These are phyloP conservation scores for Pseudocercospora cruenta DNA, from an alignment of 2,329 filamentous ascomycete genomes.

Conservation along the genomic window DNA sequence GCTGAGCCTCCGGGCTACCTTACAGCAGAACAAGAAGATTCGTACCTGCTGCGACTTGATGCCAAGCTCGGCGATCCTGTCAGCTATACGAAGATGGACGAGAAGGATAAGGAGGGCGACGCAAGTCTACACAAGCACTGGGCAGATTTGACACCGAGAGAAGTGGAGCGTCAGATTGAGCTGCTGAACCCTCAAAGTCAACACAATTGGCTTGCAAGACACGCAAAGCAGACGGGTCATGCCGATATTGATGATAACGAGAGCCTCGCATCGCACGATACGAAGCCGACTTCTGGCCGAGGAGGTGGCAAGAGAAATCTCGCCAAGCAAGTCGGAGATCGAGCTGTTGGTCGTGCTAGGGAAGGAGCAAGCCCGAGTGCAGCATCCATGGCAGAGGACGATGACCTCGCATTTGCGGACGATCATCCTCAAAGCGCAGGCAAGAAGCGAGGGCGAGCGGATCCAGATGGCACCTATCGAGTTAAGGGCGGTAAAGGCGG, in stretches of 20 bases:
- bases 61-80: constrained; percentile 50
- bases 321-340: constrained; percentile 42
- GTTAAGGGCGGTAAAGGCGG: constrained; percentile 53
- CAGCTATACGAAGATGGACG: constrained; percentile 43
- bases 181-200: constrained; percentile 85
- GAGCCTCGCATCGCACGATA: constrained; percentile 83
- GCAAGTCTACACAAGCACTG: constrained; percentile 34
- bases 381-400: constrained; percentile 43
- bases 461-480: constrained; percentile 49
- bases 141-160: constrained; percentile 48
- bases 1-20: constrained; percentile 67
- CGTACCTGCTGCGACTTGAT: constrained; percentile 71
- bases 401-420: constrained; percentile 39
- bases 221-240: constrained; percentile 27
- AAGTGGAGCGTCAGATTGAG: constrained; percentile 53
- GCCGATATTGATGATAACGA: constrained; percentile 56
- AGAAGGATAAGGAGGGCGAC: constrained; percentile 22
- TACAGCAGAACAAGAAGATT: constrained; percentile 70
- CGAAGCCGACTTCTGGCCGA: constrained; percentile 57
- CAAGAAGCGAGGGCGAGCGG: constrained; percentile 40
- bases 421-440: constrained; percentile 31
- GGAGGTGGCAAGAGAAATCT: constrained; percentile 37
- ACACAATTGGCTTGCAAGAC: constrained; percentile 79
- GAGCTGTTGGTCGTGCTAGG: constrained; percentile 40
- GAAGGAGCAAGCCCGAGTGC: constrained; percentile 40